A percentile compares a stretch with the other conserved stretches of the same genome.
These are phyloP conservation scores for Leccinum variicolor DNA, from an alignment of 768 basidiomycete species.

Conservation along the genomic window DNA sequence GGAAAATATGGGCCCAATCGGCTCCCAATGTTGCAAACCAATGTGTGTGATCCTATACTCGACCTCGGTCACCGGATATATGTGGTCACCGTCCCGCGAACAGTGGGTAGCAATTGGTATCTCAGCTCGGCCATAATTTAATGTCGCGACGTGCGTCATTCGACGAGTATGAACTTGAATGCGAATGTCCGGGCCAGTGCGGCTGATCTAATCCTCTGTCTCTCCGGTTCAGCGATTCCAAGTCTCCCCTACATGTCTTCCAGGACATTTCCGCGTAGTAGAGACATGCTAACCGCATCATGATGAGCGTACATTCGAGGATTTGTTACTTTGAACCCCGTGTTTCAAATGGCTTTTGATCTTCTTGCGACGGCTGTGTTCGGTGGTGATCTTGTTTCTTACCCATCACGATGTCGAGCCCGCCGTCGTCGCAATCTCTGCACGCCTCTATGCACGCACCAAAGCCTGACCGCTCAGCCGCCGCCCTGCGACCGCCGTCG, in stretches of 20 bases:
- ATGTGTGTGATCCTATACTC: neutral
- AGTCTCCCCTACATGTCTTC: neutral
- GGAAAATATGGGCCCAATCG: neutral
- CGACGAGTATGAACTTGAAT: too few relatives aligned
- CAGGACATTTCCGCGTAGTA: neutral
- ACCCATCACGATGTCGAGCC: constrained; percentile 30
- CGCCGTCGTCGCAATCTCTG: constrained; percentile 27
- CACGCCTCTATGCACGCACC: constrained; percentile 33
- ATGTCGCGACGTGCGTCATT: neutral
- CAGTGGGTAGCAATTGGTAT: too few relatives aligned
- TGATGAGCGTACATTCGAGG: neutral
- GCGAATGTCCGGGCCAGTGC: too few relatives aligned
- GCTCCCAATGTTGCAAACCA: too few relatives aligned
- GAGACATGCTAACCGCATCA: too few relatives aligned
- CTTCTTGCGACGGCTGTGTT: neutral
- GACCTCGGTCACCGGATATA: neutral
- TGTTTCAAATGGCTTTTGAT: neutral
- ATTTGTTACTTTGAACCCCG: neutral
- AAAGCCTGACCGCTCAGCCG: constrained; percentile 36
- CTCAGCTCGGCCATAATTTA: too few relatives aligned
- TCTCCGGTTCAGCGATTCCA: neutral
- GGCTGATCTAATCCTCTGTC: neutral
- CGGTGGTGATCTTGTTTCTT: constrained; percentile 11
- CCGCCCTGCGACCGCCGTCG: constrained; percentile 55
- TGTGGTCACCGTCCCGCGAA: neutral